These are phyloP conservation scores for Cyclotella distinguenda DNA, from an alignment of 108 stramenopile species.

Conservation along the genomic window DNA sequence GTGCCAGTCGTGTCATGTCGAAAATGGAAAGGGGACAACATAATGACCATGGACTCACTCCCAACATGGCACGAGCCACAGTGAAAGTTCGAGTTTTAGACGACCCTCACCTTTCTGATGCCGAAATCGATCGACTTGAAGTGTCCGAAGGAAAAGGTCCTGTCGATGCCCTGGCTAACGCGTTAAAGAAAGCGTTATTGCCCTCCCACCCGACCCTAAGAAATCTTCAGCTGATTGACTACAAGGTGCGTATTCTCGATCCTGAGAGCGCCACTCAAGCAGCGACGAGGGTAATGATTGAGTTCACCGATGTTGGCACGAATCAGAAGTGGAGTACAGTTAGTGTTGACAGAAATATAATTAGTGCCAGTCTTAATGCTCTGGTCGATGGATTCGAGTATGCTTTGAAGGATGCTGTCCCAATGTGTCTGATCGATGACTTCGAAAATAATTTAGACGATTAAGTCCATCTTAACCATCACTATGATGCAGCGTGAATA, in stretches of 20 bases:
- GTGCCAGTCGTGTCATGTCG: conserved; percentile 68
- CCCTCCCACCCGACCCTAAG: conserved; percentile 77
- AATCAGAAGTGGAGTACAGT: conserved; percentile 87
- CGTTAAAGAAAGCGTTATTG: conserved; percentile 73
- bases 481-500: no score
- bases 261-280: conserved; percentile 83
- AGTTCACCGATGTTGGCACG: conserved; percentile 55
- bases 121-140: conserved; percentile 67
- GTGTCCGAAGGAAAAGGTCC: conserved; percentile 92
- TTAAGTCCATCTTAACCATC: no score
- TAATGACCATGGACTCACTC: neutral
- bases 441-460: neutral
- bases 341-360: conserved; percentile 91
- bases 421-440: conserved; percentile 28
- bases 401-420: conserved; percentile 57
- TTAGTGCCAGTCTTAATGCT: conserved; percentile 90
- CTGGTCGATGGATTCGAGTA: conserved; percentile 94
- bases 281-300: conserved; percentile 91
- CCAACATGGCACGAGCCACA: conserved; percentile 74
- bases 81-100: conserved; percentile 76
- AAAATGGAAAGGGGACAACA: conserved; percentile 41
- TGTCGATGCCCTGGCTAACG: conserved; percentile 86
- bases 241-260: conserved; percentile 95
- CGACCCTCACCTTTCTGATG: conserved; percentile 19
- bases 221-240: conserved; percentile 80